Evolutionary conservation across 176 grass and related monocot genomes (phyloP), one percentile per base, ranked within the genome.

Genomic region (Dendrocalamus sinicus): DNA sequence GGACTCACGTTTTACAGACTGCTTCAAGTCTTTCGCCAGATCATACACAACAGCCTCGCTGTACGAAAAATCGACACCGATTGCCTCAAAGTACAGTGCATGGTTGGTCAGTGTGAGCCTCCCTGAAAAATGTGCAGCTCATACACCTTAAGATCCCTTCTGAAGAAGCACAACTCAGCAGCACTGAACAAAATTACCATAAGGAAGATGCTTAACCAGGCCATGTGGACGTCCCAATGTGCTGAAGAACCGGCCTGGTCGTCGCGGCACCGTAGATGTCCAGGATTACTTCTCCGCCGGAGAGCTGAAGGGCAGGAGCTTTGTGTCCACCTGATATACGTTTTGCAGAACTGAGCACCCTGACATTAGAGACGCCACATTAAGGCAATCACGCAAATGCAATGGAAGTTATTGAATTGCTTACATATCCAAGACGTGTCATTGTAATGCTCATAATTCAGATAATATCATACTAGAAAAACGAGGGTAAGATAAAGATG

Each of bases 91-190:
- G 83, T 98, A 98, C 83, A 98, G 72, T 1, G 96, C 91, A 15
- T 95, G 84, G 32, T 80, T 98, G n/a, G 96, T 98, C 67, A 98
- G 89, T 4, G 91, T 98, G 82, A 98, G 84, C 81, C 96, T 91
- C 72, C 96, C 96, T 98, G 86, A 79, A 90, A 50, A 50, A 78
- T 12, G 52, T 6, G 26, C 60, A 79, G 12, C 72, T 46, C 61
- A 43, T 48, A 51, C 67, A 82, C 40, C 47, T 70, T 87, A 47
- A 89, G 75, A 67, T 44, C 20, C 53, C 53, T 68, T 50, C 7
- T 75, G 73, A 70, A 81, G 53, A 58, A 59, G 46, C 26, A 67
- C 20, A 64, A 40, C 17, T 32, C 80, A 82, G 48, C 46, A 48
- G 32, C 9, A 81, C 45, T 10, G 47, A 88, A 61, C 84, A 75